Evolutionary conservation across 2,329 filamentous ascomycete genomes (phyloP), one percentile per base, ranked within the genome.

Genomic region (Basipetospora sp.): DNA sequence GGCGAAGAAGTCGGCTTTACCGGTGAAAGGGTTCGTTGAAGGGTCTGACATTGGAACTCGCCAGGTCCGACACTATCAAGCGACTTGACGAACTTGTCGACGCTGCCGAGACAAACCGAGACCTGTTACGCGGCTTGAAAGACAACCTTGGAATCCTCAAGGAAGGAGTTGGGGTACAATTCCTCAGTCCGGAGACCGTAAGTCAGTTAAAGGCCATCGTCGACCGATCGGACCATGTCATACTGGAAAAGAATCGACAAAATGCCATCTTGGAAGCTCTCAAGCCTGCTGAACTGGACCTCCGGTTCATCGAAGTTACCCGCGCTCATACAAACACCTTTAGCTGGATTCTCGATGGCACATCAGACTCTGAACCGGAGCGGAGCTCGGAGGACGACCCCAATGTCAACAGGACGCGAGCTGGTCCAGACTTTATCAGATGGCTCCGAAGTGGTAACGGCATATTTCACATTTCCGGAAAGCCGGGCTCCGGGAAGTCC

Each of bases 401-500:
- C 5, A n/a, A 5, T 5, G 5, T 30, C 6, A 5, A 15, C 27
- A 8, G 27, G 14, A 5, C 9, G 10, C 5, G 5, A 15, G 27
- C 27, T 5, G 14, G 9, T 11, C 8, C 5, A 28, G 19, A 40
- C 16, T 47, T 46, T 29, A 10, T 10, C 1, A 39, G 34, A 2
- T 59, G 54, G 55, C 50, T 59, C 1, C 25, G 40, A 9, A 25
- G 34, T 0, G 47, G 45, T 0, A 17, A 41, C 14, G 44, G 43
- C 2, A 33, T 51, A 2, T 60, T 50, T 42, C 55, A 55, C 48
- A 50, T 63, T 8, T 48, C 47, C 6, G 61, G 62, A 2, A 62
- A 63, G 31, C 47, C 58, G 0, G 59, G 60, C 5, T 54, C 55
- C 1, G 61, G 60, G 0, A 64, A 64, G 38, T 63, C 59, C 1